Evolutionary conservation across 164 flowering plant genomes (phyloP), one percentile per base, ranked within the genome.

Genomic region (Nymphaea colorata): DNA sequence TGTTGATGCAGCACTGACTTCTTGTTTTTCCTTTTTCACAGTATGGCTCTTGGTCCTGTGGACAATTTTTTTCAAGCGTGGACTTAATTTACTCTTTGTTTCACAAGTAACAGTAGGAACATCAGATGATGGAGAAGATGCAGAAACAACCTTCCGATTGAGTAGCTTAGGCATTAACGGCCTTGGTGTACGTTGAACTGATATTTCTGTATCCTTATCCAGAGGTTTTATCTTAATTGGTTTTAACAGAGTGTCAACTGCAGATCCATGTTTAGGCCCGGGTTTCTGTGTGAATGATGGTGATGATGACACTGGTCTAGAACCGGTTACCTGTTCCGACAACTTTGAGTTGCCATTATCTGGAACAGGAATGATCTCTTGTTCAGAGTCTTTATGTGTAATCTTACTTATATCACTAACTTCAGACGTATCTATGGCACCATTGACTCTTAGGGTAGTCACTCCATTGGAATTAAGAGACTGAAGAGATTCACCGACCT

Each of bases 401-500:
- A 51, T 15, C 57, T 51, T 51, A 5, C 57, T 7, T 51, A 15
- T 10, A 15, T 51, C 57, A 51, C 57, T 8, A 10, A 51, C 14
- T 51, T 51, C 14, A 51, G 57, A 5, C 14, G 8, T 51, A 51
- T 10, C 8, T 51, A 51, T 3, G 57, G 57, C 14, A 51, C 14
- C 57, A 51, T 4, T 51, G 57, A 8, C 2, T 51, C 12, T 15
- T 15, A 51, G 12, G 3, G 57, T 51, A 51, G 57, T 51, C 57
- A 51, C 57, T 8, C 12, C 57, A 51, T 8, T 51, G 57, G 57
- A 8, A 51, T 51, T 51, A 8, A 51, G 2, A 51, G 57, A 51
- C 57, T 51, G 57, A 51, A 15, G 8, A 15, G 57, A 51, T 51
- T 15, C 57, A 61, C 41, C 42, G 17, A 41, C 64, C 74, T 84